phyloP scores from a whole-genome alignment of 352 stramenopile genomes.

The Phytophthora hybrid region DNA sequence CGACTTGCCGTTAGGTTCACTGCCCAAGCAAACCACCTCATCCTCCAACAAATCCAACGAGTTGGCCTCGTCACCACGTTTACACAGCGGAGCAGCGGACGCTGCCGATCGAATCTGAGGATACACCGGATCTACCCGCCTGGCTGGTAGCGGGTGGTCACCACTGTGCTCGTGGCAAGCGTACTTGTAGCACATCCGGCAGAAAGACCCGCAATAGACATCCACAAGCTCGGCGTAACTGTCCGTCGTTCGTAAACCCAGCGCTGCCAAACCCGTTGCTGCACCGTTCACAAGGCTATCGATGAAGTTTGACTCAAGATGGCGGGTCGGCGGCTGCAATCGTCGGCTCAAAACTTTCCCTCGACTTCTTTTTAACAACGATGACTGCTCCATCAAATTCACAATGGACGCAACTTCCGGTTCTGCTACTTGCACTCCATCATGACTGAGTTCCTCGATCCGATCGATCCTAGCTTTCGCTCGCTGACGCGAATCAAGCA shows the following conservation, averaged over 20 bases:
- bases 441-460: constrained; percentile 20
- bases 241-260: constrained; percentile 57
- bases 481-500: constrained; percentile 26
- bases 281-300: constrained; percentile 26
- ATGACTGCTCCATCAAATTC: constrained; percentile 29
- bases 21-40: constrained; percentile 21
- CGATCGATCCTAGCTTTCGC: constrained; percentile 16
- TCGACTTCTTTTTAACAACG: constrained; percentile 23
- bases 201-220: constrained; percentile 90
- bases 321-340: constrained; percentile 53
- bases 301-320: constrained; percentile 66
- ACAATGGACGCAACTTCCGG: constrained; percentile 25
- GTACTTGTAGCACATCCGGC: constrained; percentile 92
- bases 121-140: constrained; percentile 63
- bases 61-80: not conserved
- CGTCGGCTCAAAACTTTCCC: constrained; percentile 28
- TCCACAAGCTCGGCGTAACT: constrained; percentile 81
- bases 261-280: constrained; percentile 21
- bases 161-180: constrained; percentile 91
- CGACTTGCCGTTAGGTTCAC: not conserved
- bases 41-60: constrained; percentile 10
- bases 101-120: constrained; percentile 43
- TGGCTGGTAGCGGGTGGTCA: constrained; percentile 67
- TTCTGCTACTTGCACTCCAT: constrained; percentile 2
- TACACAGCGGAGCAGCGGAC: constrained; percentile 14